Evolutionary conservation across 768 basidiomycete species (phyloP).

Genomic region (Agrocybe praecox): DNA sequence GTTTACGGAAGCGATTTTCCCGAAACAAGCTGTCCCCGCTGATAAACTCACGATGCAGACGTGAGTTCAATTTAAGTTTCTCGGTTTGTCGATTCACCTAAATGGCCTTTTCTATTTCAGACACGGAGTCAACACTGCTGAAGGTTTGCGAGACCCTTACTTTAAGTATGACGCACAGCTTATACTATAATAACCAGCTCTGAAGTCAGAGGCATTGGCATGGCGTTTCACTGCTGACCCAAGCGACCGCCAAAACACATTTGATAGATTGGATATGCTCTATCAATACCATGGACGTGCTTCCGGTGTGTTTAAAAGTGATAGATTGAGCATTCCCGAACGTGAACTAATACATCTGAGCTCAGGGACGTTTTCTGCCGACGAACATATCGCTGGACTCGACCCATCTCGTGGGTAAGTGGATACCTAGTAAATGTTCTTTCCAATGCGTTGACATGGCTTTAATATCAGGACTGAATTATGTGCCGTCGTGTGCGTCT

Average conservation of each 20-base stretch:
- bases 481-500: slow-evolving; percentile 42
- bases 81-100: not conserved
- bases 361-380: slow-evolving; percentile 42
- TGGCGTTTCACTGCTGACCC: slow-evolving; percentile 42
- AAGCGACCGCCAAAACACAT: slow-evolving; percentile 39
- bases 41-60: slow-evolving; percentile 32
- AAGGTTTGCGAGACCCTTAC: slow-evolving; percentile 20
- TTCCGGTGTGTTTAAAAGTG: slow-evolving; percentile 8
- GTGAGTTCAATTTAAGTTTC: slow-evolving; percentile 19
- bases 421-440: not conserved
- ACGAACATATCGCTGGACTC: slow-evolving; percentile 44
- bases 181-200: slow-evolving; percentile 20
- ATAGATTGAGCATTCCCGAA: not conserved
- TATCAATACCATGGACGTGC: slow-evolving; percentile 42
- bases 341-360: not conserved
- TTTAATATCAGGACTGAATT: slow-evolving; percentile 38
- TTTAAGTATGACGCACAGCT: not conserved
- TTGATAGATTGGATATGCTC: slow-evolving; percentile 38
- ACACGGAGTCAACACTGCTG: slow-evolving; percentile 44
- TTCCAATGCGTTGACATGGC: too few species aligned
- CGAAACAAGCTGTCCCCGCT: slow-evolving; percentile 28
- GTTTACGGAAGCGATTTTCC: slow-evolving; percentile 39
- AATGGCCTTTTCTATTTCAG: slow-evolving; percentile 18
- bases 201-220: slow-evolving; percentile 45
- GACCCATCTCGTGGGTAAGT: slow-evolving; percentile 42